These are phyloP conservation scores for Pythium diclinum DNA, from an alignment of 352 stramenopile species.

Conservation along the genomic window DNA sequence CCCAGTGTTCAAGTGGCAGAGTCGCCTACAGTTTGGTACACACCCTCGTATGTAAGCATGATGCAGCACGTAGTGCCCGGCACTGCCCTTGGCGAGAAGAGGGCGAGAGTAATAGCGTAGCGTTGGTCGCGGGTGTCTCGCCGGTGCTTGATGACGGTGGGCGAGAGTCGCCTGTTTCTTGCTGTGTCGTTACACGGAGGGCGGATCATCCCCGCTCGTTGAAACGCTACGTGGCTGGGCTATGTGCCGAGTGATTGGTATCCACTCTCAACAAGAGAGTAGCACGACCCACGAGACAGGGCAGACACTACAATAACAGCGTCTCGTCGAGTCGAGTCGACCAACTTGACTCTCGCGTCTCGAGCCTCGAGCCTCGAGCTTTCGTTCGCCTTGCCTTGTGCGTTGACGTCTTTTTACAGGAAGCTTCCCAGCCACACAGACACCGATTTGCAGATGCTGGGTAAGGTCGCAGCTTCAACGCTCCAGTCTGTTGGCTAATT, in stretches of 20 bases:
- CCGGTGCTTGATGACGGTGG: slow-evolving; percentile 21
- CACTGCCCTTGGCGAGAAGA: not conserved
- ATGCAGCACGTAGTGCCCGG: not conserved
- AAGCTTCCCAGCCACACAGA: not conserved
- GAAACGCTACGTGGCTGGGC: slow-evolving; percentile 2
- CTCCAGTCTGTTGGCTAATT: not conserved
- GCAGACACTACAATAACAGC: not conserved
- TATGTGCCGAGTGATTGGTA: slow-evolving; percentile 2
- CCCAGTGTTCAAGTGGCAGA: not conserved
- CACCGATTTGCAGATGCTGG: not conserved
- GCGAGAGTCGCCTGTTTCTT: slow-evolving; percentile 5
- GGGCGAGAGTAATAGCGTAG: slow-evolving; percentile 1
- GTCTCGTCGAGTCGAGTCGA: not conserved
- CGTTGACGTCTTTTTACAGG: not conserved
- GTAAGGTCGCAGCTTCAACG: not conserved
- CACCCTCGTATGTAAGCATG: not conserved
- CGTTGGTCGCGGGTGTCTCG: slow-evolving; percentile 16
- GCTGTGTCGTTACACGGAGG: not conserved
- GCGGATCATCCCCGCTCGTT: slow-evolving; percentile 3
- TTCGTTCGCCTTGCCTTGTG: not conserved
- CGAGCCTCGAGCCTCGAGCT: no score
- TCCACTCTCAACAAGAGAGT: not conserved
- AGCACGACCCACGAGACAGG: slow-evolving; percentile 14
- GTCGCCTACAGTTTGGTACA: not conserved
- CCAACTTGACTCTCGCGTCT: not conserved